Conservation (phyloP, 2,329 filamentous ascomycete genomes). For the Dryadomyces sulphureus region DNA sequence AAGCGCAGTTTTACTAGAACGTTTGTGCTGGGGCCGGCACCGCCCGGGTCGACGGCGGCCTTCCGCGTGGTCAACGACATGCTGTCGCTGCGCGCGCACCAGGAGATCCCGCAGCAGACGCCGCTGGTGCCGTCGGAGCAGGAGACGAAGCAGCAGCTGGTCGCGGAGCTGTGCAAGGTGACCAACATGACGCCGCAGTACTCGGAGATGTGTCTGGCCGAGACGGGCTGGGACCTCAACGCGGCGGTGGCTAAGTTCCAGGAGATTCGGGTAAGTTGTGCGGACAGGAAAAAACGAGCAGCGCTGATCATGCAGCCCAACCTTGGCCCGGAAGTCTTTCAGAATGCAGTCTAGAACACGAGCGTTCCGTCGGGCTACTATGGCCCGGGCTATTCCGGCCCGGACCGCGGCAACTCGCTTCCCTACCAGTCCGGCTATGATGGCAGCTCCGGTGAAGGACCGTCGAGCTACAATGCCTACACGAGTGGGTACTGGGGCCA, state of each 20-base stretch:
- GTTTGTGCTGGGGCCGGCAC: constrained; percentile 65
- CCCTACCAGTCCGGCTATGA: too few species aligned
- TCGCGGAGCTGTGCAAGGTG: constrained; percentile 59
- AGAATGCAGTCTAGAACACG: too few species aligned
- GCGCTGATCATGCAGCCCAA: constrained; percentile 4
- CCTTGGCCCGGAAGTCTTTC: constrained; percentile 10
- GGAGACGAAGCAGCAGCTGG: constrained; percentile 50
- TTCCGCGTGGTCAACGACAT: constrained; percentile 72
- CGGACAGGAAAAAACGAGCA: background rate
- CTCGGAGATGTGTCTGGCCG: constrained; percentile 64
- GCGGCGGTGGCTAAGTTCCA: constrained; percentile 62
- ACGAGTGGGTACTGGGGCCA: too few species aligned
- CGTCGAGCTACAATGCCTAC: too few species aligned
- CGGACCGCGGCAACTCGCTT: too few species aligned
- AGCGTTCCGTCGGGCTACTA: too few species aligned
- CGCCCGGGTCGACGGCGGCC: constrained; percentile 37
- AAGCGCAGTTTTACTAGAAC: constrained; percentile 71
- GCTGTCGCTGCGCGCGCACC: constrained; percentile 56
- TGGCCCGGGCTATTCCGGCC: too few species aligned
- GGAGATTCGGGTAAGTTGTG: constrained; percentile 48
- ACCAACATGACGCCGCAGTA: constrained; percentile 72
- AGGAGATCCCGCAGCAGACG: constrained; percentile 28
- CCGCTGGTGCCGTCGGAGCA: constrained; percentile 12
- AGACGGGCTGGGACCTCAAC: constrained; percentile 68
- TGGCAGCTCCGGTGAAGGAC: too few species aligned